Evolutionary conservation across 176 grass and related monocot genomes (phyloP).

Genomic region (Eragrostis nindensis): DNA sequence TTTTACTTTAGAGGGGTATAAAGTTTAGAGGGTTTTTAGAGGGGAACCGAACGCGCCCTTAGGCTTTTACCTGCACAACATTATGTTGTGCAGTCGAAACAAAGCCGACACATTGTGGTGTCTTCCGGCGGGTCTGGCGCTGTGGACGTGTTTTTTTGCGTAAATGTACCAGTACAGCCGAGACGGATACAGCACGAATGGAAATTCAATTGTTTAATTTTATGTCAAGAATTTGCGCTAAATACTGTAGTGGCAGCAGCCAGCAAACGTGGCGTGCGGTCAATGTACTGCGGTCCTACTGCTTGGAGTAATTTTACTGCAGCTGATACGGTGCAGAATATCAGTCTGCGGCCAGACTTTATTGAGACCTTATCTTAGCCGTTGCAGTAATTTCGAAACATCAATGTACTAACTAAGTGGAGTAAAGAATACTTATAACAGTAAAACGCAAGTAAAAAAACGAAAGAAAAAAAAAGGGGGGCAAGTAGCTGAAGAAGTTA

Average conservation of each 20-base stretch:
- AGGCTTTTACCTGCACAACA: constrained; percentile 3
- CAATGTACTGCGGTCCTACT: neutral
- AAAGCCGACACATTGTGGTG: neutral
- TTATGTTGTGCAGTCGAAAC: neutral
- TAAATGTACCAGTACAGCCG: too few relatives aligned
- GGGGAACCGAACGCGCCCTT: too few relatives aligned
- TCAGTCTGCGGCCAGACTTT: neutral
- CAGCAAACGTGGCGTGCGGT: neutral
- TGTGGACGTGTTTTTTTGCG: neutral
- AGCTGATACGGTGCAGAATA: neutral
- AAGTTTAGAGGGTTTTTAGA: too few relatives aligned
- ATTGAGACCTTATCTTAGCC: neutral
- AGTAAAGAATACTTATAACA: too few relatives aligned
- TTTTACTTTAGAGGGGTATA: too few relatives aligned
- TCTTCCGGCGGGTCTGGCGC: neutral
- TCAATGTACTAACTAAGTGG: neutral
- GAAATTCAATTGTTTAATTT: neutral
- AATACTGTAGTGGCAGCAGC: neutral
- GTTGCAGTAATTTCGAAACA: neutral
- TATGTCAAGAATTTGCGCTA: neutral
- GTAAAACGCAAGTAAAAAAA: neutral
- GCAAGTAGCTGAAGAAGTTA: neutral
- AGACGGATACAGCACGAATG: neutral
- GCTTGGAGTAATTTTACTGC: neutral
- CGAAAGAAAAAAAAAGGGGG: rapidly evolving